phyloP scores from a whole-genome alignment of 2,329 filamentous ascomycete genomes.

The Tolypocladium cylindrosporum region DNA sequence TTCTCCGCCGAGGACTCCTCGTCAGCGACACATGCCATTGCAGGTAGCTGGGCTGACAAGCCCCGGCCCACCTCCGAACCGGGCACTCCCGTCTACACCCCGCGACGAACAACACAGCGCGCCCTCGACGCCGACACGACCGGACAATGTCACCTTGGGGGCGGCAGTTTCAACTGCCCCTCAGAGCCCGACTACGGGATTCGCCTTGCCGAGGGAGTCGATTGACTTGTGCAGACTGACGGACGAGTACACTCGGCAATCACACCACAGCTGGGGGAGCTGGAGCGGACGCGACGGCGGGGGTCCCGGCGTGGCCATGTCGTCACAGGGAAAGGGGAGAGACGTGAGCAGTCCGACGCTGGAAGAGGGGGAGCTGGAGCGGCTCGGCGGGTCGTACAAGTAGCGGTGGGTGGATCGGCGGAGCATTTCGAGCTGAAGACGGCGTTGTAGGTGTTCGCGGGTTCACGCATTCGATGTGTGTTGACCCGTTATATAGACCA shows the following conservation, averaged over 20 bases:
- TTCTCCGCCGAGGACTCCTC: slow-evolving; percentile 4
- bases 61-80: slow-evolving; percentile 33
- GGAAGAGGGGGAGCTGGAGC: slow-evolving; percentile 10
- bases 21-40: slow-evolving; percentile 3
- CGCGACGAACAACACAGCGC: slow-evolving; percentile 2
- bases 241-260: slow-evolving; percentile 18
- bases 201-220: background rate
- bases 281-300: slow-evolving; percentile 11
- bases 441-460: background rate
- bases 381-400: slow-evolving; percentile 4
- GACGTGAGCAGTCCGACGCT: slow-evolving; percentile 11
- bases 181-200: background rate
- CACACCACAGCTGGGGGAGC: slow-evolving; percentile 22
- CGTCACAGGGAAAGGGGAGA: background rate
- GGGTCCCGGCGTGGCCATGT: background rate
- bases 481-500: background rate
- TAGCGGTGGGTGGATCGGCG: background rate
- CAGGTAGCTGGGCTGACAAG: slow-evolving; percentile 13
- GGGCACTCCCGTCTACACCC: slow-evolving; percentile 28
- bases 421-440: background rate
- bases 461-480: background rate
- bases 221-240: slow-evolving; percentile 12
- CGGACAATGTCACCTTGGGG: background rate
- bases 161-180: background rate
- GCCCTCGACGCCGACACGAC: background rate